Conservation (phyloP, 2,329 filamentous ascomycete genomes). For the Aspergillus nomiae region DNA sequence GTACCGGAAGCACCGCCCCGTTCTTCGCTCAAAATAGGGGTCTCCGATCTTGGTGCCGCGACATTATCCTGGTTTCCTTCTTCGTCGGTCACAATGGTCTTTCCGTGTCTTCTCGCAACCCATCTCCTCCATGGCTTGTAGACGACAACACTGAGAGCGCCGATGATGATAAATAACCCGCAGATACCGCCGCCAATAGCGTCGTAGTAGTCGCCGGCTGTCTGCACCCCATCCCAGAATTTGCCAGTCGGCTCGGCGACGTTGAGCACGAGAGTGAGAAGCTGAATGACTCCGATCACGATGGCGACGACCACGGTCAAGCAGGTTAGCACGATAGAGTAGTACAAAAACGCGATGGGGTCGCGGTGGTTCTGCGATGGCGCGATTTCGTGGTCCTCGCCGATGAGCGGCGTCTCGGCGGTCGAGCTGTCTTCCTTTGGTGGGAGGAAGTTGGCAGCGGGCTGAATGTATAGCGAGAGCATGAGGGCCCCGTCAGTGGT, state of each 20-base stretch:
- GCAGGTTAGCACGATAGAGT: slow-evolving; percentile 82
- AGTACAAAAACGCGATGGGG: slow-evolving; percentile 87
- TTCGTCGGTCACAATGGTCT: slow-evolving; percentile 21
- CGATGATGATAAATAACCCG: slow-evolving; percentile 78
- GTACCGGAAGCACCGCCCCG: neutral
- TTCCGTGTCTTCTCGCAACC: slow-evolving; percentile 47
- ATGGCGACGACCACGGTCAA: slow-evolving; percentile 82
- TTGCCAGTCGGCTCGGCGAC: slow-evolving; percentile 70
- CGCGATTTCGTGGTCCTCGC: slow-evolving; percentile 20
- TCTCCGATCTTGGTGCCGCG: slow-evolving; percentile 8
- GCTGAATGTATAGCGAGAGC: slow-evolving; percentile 83
- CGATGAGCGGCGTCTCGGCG: slow-evolving; percentile 19
- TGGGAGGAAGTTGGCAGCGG: slow-evolving; percentile 43
- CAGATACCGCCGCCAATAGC: slow-evolving; percentile 86
- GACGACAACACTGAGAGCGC: slow-evolving; percentile 68
- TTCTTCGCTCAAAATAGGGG: slow-evolving; percentile 15
- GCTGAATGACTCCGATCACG: slow-evolving; percentile 82
- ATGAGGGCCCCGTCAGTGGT: slow-evolving; percentile 92
- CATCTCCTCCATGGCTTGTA: slow-evolving; percentile 78
- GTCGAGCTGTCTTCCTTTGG: slow-evolving; percentile 24
- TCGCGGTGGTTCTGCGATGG: slow-evolving; percentile 63
- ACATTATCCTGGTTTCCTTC: slow-evolving; percentile 26
- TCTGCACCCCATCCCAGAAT: slow-evolving; percentile 90
- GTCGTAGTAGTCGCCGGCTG: slow-evolving; percentile 78
- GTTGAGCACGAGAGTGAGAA: slow-evolving; percentile 76